Evolutionary conservation across 1,284 basidiomycete species (phyloP).

Genomic region (Apiotrichum sp.): DNA sequence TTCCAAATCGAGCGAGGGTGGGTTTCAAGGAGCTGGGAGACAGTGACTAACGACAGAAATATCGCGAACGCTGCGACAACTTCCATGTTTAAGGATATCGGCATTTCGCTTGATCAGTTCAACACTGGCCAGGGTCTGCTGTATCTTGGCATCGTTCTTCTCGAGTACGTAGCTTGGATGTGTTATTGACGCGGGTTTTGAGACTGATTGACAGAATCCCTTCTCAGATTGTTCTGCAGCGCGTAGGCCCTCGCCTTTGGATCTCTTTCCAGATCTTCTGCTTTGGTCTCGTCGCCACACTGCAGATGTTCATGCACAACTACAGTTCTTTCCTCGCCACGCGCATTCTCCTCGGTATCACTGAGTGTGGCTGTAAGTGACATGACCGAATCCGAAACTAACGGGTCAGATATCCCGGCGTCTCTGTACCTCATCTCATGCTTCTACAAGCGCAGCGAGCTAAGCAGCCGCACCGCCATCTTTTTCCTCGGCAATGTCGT

Average conservation of each 20-base stretch:
- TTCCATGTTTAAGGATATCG: constrained; percentile 20
- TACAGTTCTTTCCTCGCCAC: constrained; percentile 24
- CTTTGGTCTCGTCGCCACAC: constrained; percentile 24
- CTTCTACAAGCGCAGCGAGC: constrained; percentile 24
- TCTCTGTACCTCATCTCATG: constrained; percentile 16
- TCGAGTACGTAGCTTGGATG: constrained; percentile 17
- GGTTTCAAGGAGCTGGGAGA: too few relatives aligned
- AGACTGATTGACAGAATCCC: constrained; percentile 20
- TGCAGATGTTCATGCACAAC: constrained; percentile 24
- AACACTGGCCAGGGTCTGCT: constrained; percentile 36
- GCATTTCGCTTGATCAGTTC: constrained; percentile 36
- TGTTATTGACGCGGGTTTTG: too few relatives aligned
- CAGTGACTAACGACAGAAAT: not conserved
- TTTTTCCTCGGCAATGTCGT: constrained; percentile 23
- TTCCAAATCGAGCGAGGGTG: constrained; percentile 28
- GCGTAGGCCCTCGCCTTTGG: constrained; percentile 30
- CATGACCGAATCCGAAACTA: not conserved
- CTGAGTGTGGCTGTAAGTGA: constrained; percentile 14
- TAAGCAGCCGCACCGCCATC: constrained; percentile 17
- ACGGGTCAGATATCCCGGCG: constrained; percentile 14
- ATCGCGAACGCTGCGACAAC: constrained; percentile 6
- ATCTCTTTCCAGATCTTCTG: constrained; percentile 28
- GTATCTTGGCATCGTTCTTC: constrained; percentile 37
- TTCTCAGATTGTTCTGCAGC: constrained; percentile 26
- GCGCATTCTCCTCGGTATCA: constrained; percentile 23